Percentiles rank a stretch among this genome's conserved stretches.
These are phyloP conservation scores for Cladosporium sp. DNA, from an alignment of 2,329 filamentous ascomycete species.

Conservation along the genomic window DNA sequence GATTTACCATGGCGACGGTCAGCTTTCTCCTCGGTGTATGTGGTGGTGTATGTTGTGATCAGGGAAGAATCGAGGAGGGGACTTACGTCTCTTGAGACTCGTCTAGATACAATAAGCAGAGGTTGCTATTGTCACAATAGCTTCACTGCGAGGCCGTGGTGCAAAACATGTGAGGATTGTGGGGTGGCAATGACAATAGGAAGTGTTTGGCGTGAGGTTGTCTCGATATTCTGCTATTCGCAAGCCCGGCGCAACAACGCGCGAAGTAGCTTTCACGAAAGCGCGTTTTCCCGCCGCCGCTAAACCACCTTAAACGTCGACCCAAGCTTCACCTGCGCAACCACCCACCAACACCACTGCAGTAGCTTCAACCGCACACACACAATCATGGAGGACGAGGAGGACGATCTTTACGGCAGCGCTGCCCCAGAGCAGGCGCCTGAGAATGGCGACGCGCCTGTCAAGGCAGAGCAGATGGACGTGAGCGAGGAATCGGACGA, in stretches of 20 bases:
- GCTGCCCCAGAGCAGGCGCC: slow-evolving; percentile 16
- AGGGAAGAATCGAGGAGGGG: neutral
- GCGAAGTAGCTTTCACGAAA: slow-evolving; percentile 14
- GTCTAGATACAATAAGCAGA: neutral
- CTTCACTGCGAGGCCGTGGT: neutral
- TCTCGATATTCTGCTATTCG: neutral
- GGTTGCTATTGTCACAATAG: neutral
- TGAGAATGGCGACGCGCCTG: slow-evolving; percentile 25
- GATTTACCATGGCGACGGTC: slow-evolving; percentile 1
- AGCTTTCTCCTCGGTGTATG: slow-evolving; percentile 3
- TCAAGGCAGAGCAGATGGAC: slow-evolving; percentile 43
- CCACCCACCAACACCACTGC: neutral
- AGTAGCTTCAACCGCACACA: neutral
- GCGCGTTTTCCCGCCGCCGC: slow-evolving; percentile 10
- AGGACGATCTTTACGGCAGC: slow-evolving; percentile 48
- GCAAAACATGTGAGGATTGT: neutral
- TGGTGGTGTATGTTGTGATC: neutral
- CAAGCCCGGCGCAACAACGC: neutral
- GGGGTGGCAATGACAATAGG: neutral
- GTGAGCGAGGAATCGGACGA: slow-evolving; percentile 41
- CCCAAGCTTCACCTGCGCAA: slow-evolving; percentile 3
- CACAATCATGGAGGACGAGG: slow-evolving; percentile 46
- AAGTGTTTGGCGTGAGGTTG: neutral
- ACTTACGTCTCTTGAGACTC: slow-evolving; percentile 3
- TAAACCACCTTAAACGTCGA: neutral